Percentiles rank a stretch among this genome's conserved stretches.
Evolutionary conservation across 768 basidiomycete species (phyloP).

Genomic region (Suillus alpinus): DNA sequence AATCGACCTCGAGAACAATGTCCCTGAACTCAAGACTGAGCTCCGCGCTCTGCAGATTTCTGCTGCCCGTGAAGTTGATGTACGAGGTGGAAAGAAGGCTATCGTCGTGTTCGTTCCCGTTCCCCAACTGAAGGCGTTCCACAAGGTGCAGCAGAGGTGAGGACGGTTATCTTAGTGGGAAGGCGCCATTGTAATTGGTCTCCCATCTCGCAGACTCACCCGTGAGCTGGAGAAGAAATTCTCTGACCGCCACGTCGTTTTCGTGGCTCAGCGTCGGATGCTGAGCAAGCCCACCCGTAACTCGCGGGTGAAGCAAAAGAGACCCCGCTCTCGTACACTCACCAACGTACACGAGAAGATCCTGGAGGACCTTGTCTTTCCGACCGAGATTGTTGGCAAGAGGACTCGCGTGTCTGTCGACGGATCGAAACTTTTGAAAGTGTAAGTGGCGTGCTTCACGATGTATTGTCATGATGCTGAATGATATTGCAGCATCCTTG

Average conservation of each 20-base stretch:
- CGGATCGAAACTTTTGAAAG: slow-evolving; percentile 94
- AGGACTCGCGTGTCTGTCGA: slow-evolving; percentile 91
- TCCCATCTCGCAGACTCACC: slow-evolving; percentile 67
- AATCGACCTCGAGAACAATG: slow-evolving; percentile 96
- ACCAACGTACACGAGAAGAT: slow-evolving; percentile 98
- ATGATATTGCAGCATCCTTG: slow-evolving; percentile 70
- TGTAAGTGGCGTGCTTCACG: slow-evolving; percentile 57
- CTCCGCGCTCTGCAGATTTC: slow-evolving; percentile 95
- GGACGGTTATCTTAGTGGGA: neutral
- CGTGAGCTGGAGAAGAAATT: slow-evolving; percentile 99
- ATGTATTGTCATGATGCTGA: slow-evolving; percentile 14
- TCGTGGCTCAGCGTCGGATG: slow-evolving; percentile 98
- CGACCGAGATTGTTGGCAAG: slow-evolving; percentile 99
- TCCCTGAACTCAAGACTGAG: slow-evolving; percentile 97
- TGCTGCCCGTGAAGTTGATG: slow-evolving; percentile 97
- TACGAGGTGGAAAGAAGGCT: slow-evolving; percentile 99
- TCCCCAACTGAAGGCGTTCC: slow-evolving; percentile 97
- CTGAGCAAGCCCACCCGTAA: slow-evolving; percentile 95
- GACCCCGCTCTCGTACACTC: slow-evolving; percentile 94
- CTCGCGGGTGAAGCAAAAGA: slow-evolving; percentile 91
- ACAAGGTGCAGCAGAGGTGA: slow-evolving; percentile 94
- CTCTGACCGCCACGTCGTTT: slow-evolving; percentile 98
- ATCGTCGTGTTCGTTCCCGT: slow-evolving; percentile 98
- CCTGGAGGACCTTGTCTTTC: slow-evolving; percentile 98
- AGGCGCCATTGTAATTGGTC: slow-evolving; percentile 9